Evolutionary conservation across 805 yeast genomes (phyloP), one percentile per base, ranked within the genome.

Genomic region (Spathaspora arborariae): DNA sequence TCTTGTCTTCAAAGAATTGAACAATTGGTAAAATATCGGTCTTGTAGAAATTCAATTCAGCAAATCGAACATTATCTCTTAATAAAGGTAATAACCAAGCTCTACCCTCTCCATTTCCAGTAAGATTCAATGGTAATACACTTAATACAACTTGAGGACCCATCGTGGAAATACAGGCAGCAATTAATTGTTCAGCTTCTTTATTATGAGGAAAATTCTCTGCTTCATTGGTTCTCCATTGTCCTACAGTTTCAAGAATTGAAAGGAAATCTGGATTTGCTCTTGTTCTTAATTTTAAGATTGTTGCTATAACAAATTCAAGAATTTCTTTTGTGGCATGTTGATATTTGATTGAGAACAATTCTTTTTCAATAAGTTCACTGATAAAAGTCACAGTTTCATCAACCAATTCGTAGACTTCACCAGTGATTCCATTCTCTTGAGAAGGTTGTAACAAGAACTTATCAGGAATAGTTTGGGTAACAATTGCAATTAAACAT

Each of bases 71-170:
- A 57, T 88, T 82, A 57, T 91, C 97, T 68, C 97, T 84, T 51
- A 94, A 76, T 27, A 94, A 63, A 9, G 99, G 99, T 53, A 94
- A 76, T 56, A 94, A 60, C 97, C 98, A 94, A 40, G 97, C 97
- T 62, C 98, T 80, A 40, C 97, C 97, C n/a, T 83, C 77, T 38
- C 76, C 74, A 19, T 69, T 63, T 4, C 84, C 80, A 40, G 77
- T 76, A 56, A 94, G 74, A 59, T 92, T 89, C 58, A 94, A 72
- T 5, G 99, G 98, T 27, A 94, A 73, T 4, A 78, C 70, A 40
- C 79, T 65, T 50, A 92, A 68, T 2, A 94, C 94, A 10, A 75
- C 80, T 55, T 86, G 95, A 8, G 98, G 97, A 2, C 99, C 99
- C 63, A 91, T 65, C 4, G 85, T 79, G 1, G 86, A 63, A 46